Base-by-base conservation (phyloP, 2,329 filamentous ascomycete species). In the Xylariaceae sp. region DNA sequence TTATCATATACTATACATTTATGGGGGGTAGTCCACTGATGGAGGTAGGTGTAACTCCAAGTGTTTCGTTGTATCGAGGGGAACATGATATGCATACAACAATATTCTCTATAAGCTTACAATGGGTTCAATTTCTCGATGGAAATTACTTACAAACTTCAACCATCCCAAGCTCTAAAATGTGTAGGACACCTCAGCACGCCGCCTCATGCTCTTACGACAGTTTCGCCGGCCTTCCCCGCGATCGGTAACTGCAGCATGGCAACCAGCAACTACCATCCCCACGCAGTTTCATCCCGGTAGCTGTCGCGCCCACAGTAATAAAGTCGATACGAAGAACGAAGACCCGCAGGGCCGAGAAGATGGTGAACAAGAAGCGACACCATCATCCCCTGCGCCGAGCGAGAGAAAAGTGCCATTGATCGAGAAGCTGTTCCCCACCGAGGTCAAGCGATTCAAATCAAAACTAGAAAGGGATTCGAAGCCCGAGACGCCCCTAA, bases 391-490 rank as follows among this genome's bases (percentile, higher is more conserved):
- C 2, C 32, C n/a, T 19, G 34, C 50, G 8, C 44, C 45, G 6
- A 26, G 26, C 4, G 19, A 6, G 8, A 30, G n/a, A 3, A 47
- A 64, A 30, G 55, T 53, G 7, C 70, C 72, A 3, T 65, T 76
- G 6, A 73, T 74, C 55, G 72, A 74, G 50, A 75, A 80, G 60
- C 73, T 84, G 1, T 84, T 84, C 60, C 80, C 81, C 4, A 77
- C 80, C 60, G 74, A 78, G 52, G 68, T 68, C 19, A 70, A 68
- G 59, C 55, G 19, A 9, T 43, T 42, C 6, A 42, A 53, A 59
- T 57, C 42, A 12, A 52, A 29, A n/a, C 29, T n/a, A 34, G 34
- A 11, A n/a, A n/a, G 34, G 3, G 49, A 32, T 27, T 47, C 43
- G 8, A 35, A 51, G 6, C 12, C 32, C 40, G 40, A 51, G 12